Evolutionary conservation across 169 alveolate genomes (phyloP).

Genomic region (Plasmodium ovale): DNA sequence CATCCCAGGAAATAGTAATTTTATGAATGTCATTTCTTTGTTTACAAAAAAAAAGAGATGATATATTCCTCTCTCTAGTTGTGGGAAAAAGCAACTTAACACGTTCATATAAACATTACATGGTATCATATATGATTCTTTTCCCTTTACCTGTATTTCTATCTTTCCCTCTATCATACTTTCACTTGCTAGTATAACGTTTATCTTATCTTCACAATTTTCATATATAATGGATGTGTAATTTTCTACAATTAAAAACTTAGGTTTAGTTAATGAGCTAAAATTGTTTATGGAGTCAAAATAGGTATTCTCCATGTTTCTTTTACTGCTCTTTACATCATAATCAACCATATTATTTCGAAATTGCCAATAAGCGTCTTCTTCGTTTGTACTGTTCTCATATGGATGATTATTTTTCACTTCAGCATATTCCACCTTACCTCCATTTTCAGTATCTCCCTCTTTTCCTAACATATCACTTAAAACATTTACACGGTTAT

Average conservation of each 20-base stretch:
- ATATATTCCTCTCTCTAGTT: constrained; percentile 43
- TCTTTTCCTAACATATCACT: not conserved
- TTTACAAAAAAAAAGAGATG: constrained; percentile 32
- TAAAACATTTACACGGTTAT: not conserved
- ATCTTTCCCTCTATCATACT: constrained; percentile 21
- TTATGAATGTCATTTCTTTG: constrained; percentile 33
- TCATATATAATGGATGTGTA: constrained; percentile 71
- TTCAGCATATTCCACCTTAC: too few species aligned
- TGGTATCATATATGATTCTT: constrained; percentile 35
- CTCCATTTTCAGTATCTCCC: not conserved
- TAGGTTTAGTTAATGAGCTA: too few species aligned
- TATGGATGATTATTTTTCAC: too few species aligned
- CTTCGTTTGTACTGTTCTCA: too few species aligned
- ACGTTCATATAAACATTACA: constrained; percentile 11
- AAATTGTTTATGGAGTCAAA: too few species aligned
- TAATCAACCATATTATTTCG: not conserved
- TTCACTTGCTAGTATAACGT: constrained; percentile 24
- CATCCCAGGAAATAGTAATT: constrained; percentile 14
- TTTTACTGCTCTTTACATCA: not conserved
- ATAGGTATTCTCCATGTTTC: too few species aligned
- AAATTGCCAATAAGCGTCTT: not conserved
- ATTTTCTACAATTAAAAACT: constrained; percentile 45
- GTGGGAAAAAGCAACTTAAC: constrained; percentile 62
- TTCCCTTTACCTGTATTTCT: constrained; percentile 66
- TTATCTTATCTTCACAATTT: constrained; percentile 62